These are phyloP conservation scores for Volvox reticuliferus DNA, from an alignment of 139 green algal genomes.

Conservation along the genomic window DNA sequence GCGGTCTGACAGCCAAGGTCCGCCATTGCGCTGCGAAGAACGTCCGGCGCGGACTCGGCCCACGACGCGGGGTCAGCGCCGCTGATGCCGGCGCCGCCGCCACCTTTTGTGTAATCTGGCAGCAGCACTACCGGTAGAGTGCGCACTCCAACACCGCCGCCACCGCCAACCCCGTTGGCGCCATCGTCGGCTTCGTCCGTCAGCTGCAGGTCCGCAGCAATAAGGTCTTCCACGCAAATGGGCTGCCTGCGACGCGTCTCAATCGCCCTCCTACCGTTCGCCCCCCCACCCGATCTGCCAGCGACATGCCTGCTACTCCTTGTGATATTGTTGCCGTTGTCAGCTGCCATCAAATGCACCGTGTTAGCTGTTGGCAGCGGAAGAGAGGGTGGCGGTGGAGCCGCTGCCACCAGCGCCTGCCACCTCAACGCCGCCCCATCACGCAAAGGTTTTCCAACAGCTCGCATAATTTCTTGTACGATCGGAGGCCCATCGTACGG, in stretches of 20 bases:
- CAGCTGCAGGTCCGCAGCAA: constrained; percentile 18
- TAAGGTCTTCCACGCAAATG: constrained; percentile 13
- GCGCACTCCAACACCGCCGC: background rate
- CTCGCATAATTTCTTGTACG: background rate
- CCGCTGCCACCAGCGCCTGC: background rate
- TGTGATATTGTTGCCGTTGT: background rate
- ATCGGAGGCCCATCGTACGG: background rate
- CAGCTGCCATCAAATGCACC: background rate
- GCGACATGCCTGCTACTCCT: background rate
- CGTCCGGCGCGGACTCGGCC: constrained; percentile 3
- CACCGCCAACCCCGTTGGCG: background rate
- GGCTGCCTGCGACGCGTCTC: background rate
- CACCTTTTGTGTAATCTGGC: background rate
- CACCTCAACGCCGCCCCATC: background rate
- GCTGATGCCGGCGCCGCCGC: background rate
- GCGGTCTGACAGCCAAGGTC: constrained; percentile 6
- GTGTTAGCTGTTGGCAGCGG: background rate
- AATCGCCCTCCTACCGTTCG: background rate
- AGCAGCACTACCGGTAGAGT: constrained; percentile 39
- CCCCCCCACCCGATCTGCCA: background rate
- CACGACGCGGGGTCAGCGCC: background rate
- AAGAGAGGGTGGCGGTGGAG: background rate
- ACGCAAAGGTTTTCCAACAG: background rate
- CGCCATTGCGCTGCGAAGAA: background rate
- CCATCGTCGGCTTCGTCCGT: background rate